phyloP scores from a whole-genome alignment of 768 basidiomycete genomes.

The Hygrophorus pudorinus region DNA sequence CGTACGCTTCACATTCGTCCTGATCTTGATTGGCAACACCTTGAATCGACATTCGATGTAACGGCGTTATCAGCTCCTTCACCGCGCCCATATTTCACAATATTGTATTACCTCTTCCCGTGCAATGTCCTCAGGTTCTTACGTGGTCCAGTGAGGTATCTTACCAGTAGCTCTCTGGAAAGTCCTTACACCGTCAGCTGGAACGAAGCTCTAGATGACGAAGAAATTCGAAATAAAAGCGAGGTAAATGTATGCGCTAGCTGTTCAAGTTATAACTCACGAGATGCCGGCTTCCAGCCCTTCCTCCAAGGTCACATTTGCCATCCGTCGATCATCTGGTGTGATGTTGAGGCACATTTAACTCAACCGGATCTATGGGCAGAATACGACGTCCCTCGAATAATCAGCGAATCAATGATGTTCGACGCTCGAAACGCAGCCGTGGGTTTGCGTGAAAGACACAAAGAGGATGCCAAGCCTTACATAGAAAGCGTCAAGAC shows the following conservation, averaged over 20 bases:
- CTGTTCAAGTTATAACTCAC: background rate
- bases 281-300: constrained; percentile 27
- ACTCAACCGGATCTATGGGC: constrained; percentile 58
- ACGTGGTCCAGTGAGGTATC: constrained; percentile 54
- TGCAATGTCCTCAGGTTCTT: constrained; percentile 80
- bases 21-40: constrained; percentile 57
- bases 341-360: constrained; percentile 55
- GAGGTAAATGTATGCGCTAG: constrained; percentile 40
- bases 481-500: constrained; percentile 3
- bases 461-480: constrained; percentile 10
- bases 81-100: constrained; percentile 60
- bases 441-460: constrained; percentile 33
- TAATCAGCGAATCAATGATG: constrained; percentile 61
- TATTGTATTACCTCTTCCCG: constrained; percentile 85
- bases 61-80: constrained; percentile 47
- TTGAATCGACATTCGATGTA: constrained; percentile 50
- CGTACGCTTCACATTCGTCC: constrained; percentile 34
- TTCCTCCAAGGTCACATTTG: constrained; percentile 63
- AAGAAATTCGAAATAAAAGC: constrained; percentile 59
- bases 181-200: constrained; percentile 63
- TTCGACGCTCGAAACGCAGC: constrained; percentile 51
- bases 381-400: constrained; percentile 47
- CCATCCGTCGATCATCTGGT: constrained; percentile 64
- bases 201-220: constrained; percentile 59
- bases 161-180: constrained; percentile 37